Evolutionary conservation across 2,329 filamentous ascomycete species (phyloP).

Genomic region (Fusarium sp.): DNA sequence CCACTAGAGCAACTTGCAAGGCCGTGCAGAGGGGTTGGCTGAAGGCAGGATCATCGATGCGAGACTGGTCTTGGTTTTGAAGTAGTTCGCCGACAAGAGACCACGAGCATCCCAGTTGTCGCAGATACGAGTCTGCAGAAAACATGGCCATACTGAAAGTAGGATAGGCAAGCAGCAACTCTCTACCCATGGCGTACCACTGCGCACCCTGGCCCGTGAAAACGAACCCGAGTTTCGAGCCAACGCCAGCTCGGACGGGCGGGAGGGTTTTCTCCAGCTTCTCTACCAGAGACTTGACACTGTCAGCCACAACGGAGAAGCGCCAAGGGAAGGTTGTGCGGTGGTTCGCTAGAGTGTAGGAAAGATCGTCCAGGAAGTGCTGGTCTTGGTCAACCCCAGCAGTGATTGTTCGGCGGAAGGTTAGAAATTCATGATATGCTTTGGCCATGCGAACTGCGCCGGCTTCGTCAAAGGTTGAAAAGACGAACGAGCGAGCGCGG

Average conservation of each 20-base stretch:
- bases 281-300: neutral
- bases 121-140: constrained; percentile 10
- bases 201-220: constrained; percentile 39
- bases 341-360: constrained; percentile 14
- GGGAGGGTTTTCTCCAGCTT: neutral
- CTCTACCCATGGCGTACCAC: constrained; percentile 28
- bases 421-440: constrained; percentile 1
- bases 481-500: neutral
- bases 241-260: constrained; percentile 4
- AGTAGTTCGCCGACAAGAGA: constrained; percentile 14
- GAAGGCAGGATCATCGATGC: constrained; percentile 55
- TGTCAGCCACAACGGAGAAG: neutral
- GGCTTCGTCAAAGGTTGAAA: constrained; percentile 18
- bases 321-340: constrained; percentile 16
- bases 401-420: neutral
- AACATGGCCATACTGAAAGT: neutral
- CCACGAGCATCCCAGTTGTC: constrained; percentile 4
- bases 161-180: constrained; percentile 13
- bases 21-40: constrained; percentile 69
- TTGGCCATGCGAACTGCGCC: constrained; percentile 1
- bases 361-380: constrained; percentile 9
- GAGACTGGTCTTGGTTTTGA: constrained; percentile 4
- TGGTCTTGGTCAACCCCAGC: constrained; percentile 4
- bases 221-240: constrained; percentile 17
- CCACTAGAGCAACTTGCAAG: constrained; percentile 64